Evolutionary conservation across 768 basidiomycete genomes (phyloP).

Genomic region (Gloeopeniophorella convolvens): DNA sequence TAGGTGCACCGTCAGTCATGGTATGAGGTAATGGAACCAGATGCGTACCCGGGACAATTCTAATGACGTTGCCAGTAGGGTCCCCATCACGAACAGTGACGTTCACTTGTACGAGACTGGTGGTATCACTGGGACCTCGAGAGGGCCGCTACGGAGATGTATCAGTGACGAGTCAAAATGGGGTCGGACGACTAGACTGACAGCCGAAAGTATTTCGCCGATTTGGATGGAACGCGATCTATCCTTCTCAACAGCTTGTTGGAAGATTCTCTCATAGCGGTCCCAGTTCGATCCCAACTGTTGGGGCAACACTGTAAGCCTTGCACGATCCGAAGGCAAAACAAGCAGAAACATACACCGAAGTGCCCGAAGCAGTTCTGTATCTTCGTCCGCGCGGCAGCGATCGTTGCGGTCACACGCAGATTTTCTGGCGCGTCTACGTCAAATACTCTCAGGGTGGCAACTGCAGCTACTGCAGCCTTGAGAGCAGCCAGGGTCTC

Average conservation of each 20-base stretch:
- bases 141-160: not conserved
- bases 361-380: conserved; percentile 10
- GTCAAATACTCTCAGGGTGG: not conserved
- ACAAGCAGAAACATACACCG: conserved; percentile 1
- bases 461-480: conserved; percentile 1
- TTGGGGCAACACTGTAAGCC: not conserved
- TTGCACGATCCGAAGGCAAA: not conserved
- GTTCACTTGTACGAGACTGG: conserved; percentile 9
- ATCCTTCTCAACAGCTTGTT: conserved; percentile 15
- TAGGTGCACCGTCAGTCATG: not conserved
- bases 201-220: conserved; percentile 7
- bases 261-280: conserved; percentile 12
- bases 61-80: conserved; percentile 1
- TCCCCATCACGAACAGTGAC: conserved; percentile 4
- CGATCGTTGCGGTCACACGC: not conserved
- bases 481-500: conserved; percentile 7
- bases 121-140: not conserved
- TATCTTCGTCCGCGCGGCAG: conserved; percentile 5
- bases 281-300: conserved; percentile 9
- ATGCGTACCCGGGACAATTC: not conserved
- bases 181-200: not conserved
- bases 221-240: conserved; percentile 8
- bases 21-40: not conserved
- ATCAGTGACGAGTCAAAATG: not conserved
- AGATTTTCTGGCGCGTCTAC: conserved; percentile 9